Evolutionary conservation across 202 grass and related monocot genomes (phyloP), one percentile per base, ranked within the genome.

Genomic region (Carex sylvatica): DNA sequence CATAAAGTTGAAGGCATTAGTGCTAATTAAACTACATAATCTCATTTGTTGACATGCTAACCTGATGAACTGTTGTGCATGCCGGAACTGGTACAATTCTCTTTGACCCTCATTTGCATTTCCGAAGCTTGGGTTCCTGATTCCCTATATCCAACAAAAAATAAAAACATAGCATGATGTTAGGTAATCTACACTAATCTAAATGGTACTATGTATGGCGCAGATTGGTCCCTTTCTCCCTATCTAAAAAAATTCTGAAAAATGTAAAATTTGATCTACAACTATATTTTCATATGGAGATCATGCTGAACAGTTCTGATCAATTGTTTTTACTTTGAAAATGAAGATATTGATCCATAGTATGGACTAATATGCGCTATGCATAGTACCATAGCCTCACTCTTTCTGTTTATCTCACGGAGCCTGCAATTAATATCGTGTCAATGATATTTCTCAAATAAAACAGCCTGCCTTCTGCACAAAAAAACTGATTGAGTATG

Each of bases 31-130:
- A 69, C 18, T 2, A 5, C 15, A 35, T 58, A 56, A 28, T 73
- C 0, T 19, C 24, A 26, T 70, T 1, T 35, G 16, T 77, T 16
- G 0, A 55, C 52, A 58, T 58, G 73, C 73, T 77, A 77, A 77
- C 73, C 52, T 19, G 73, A 58, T 36, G 15, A 77, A 56, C 73
- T 77, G 73, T 77, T 77, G 28, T 35, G 26, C 52, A 36, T 58
- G 51, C 51, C 28, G 14, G 73, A 77, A 20, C 51, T 77, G 73
- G 8, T 77, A 35, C 28, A 77, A 35, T 36, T 77, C 6, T 58
- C 51, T 56, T 77, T 77, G 42, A 52, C 70, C 70, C 26, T 7
- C 9, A 73, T 73, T 73, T 24, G 44, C 35, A 6, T 12, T 73
- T 73, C 70, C 5, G 52, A 55, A 56, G 47, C 28, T 77, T 58